Evolutionary conservation across 2,329 filamentous ascomycete species (phyloP).

Genomic region (Didymella glomerata): DNA sequence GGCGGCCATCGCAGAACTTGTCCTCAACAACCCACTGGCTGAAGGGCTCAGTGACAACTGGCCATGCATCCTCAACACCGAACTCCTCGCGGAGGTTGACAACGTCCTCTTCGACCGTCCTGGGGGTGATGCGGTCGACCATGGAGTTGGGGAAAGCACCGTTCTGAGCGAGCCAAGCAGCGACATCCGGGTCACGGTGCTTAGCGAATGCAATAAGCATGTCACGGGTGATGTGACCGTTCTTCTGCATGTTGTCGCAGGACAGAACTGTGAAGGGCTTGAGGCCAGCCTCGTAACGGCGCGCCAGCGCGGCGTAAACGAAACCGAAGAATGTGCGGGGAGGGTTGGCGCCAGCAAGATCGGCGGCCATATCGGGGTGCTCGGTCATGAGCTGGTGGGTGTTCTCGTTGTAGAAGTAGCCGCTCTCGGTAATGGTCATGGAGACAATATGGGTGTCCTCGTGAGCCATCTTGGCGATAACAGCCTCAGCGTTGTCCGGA

Average conservation of each 20-base stretch:
- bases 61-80: slow-evolving; percentile 39
- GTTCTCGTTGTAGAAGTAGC: slow-evolving; percentile 44
- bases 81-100: slow-evolving; percentile 33
- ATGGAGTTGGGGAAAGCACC: slow-evolving; percentile 45
- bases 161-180: slow-evolving; percentile 38
- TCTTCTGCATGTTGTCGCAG: slow-evolving; percentile 46
- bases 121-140: slow-evolving; percentile 43
- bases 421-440: slow-evolving; percentile 43
- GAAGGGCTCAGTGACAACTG: slow-evolving; percentile 42
- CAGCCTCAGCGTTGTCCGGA: slow-evolving; percentile 39
- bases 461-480: slow-evolving; percentile 43
- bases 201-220: slow-evolving; percentile 38
- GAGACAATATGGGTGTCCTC: slow-evolving; percentile 43
- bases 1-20: slow-evolving; percentile 41
- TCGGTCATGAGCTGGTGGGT: slow-evolving; percentile 38
- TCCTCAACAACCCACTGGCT: slow-evolving; percentile 44
- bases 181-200: slow-evolving; percentile 36
- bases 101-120: slow-evolving; percentile 37
- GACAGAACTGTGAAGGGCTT: slow-evolving; percentile 42
- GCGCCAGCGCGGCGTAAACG: slow-evolving; percentile 36
- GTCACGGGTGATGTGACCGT: slow-evolving; percentile 39
- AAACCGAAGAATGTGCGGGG: slow-evolving; percentile 42
- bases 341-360: slow-evolving; percentile 33
- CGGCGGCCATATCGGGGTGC: slow-evolving; percentile 39
- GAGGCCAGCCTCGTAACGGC: slow-evolving; percentile 37